phyloP scores from a whole-genome alignment of 768 basidiomycete genomes.

The Mycena venus region DNA sequence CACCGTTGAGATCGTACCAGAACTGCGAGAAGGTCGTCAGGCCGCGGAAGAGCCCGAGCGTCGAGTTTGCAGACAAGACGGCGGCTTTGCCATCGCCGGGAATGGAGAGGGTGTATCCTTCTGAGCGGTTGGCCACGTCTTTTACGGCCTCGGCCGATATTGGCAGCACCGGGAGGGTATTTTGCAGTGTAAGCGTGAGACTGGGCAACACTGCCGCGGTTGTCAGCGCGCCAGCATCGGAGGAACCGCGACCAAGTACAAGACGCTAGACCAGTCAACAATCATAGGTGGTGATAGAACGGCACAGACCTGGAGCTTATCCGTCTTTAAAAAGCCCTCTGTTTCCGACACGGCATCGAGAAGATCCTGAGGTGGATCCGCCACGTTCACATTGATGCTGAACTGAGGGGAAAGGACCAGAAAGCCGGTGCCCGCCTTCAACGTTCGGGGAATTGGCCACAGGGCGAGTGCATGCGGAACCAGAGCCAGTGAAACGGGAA shows the following conservation, averaged over 20 bases:
- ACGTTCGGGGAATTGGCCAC: constrained; percentile 64
- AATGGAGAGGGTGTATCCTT: constrained; percentile 71
- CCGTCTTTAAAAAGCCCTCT: constrained; percentile 56
- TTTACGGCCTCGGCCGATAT: constrained; percentile 69
- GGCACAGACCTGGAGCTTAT: constrained; percentile 60
- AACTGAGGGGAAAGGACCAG: constrained; percentile 65
- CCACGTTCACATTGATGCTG: constrained; percentile 60
- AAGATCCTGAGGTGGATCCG: constrained; percentile 67
- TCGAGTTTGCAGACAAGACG: constrained; percentile 69
- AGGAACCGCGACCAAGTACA: constrained; percentile 68
- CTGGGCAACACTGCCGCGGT: constrained; percentile 56
- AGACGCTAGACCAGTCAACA: constrained; percentile 50
- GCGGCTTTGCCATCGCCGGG: constrained; percentile 69
- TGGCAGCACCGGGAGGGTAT: constrained; percentile 47
- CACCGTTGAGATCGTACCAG: constrained; percentile 66
- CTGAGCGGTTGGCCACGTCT: constrained; percentile 64
- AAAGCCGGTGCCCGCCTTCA: constrained; percentile 57
- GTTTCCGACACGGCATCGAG: constrained; percentile 68
- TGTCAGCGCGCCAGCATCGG: constrained; percentile 53
- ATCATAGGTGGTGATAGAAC: not conserved
- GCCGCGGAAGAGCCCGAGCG: constrained; percentile 78
- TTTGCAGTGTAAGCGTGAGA: constrained; percentile 59
- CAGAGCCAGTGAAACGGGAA: not conserved
- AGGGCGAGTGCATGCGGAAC: constrained; percentile 41
- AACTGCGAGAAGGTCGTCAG: constrained; percentile 84